Base-by-base conservation (phyloP, 1,284 basidiomycete species). In the Marasmius tenuissimus region DNA sequence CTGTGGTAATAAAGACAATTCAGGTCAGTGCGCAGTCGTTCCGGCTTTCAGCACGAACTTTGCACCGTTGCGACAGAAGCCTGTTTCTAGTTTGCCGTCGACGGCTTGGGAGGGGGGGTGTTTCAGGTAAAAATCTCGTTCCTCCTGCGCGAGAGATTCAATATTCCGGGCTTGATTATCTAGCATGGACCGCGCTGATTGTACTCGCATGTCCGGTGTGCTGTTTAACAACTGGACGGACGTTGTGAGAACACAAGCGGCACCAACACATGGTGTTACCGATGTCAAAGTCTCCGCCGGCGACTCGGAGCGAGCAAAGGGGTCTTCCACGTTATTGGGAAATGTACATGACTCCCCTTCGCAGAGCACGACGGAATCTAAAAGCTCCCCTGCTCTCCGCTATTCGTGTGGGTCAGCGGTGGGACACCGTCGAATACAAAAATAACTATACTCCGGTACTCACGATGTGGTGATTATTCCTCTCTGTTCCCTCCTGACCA, bases 401-500 rank as follows among this genome's bases (percentile, higher is more conserved):
- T 85, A 58, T 16, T 16, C 35, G 47, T 35, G 14, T 22, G 14
- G 2, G 5, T 34, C 16, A 27, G 27, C 27, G 27, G 27, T 27
- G 27, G 27, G 27, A 27, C 6, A 16, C 40, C 9, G 20, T 55
- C 8, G 20, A n/a, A 27, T 60, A 33, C 33, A 49, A 16, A 40
- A 51, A 39, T 52, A 56, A 60, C 16, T 22, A 2, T 54, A 40
- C 38, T 39, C 20, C 47, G 60, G 38, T 7, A 78, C 86, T 61
- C 62, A 89, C 87, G 57, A 87, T 86, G 67, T 88, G 83, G 59
- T 68, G 70, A 56, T 76, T 76, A 66, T 90, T 90, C 59, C 87
- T 73, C 60, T 81, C 78, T 42, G 83, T 75, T 8, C 88, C 87
- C 67, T 85, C 83, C 0, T 69, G 65, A 12, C 88, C 86, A 1